These are phyloP conservation scores for Aspergillus baeticus DNA, from an alignment of 495 filamentous ascomycete genomes.

Conservation along the genomic window DNA sequence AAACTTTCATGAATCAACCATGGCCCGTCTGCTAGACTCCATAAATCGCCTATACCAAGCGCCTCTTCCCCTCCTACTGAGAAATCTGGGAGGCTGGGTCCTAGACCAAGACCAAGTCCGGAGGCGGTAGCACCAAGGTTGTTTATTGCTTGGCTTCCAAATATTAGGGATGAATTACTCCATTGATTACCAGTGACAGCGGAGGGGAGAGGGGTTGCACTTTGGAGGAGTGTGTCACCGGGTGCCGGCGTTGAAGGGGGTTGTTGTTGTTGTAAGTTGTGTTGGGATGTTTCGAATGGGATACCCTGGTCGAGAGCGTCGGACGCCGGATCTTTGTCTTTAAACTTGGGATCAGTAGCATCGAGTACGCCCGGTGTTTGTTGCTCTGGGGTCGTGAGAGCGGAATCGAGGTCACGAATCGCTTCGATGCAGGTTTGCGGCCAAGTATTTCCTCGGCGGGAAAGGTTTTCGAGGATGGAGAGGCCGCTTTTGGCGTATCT, in stretches of 20 bases:
- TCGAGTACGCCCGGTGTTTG: not conserved
- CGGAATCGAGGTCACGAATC: conserved; percentile 37
- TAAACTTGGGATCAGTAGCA: not conserved
- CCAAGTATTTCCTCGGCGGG: conserved; percentile 37
- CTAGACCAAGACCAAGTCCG: not conserved
- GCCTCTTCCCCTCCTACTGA: conserved; percentile 1
- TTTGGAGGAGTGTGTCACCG: not conserved
- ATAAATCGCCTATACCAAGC: conserved; percentile 28
- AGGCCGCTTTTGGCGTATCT: conserved; percentile 37
- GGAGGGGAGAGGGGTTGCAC: not conserved
- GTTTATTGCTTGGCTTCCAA: conserved; percentile 14
- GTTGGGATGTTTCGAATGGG: not conserved
- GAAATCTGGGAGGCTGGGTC: not conserved
- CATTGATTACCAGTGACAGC: not conserved
- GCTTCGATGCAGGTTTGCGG: conserved; percentile 44
- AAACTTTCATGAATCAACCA: conserved; percentile 40
- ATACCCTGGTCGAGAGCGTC: not conserved
- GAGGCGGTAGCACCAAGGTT: not conserved
- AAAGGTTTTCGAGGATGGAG: conserved; percentile 33
- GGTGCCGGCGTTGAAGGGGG: conserved; percentile 2
- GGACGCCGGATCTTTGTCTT: not conserved
- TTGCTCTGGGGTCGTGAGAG: conserved; percentile 24
- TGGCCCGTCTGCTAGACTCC: conserved; percentile 42
- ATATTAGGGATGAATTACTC: conserved; percentile 12
- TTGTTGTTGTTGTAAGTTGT: not conserved